A percentile compares a stretch with the other conserved stretches of the same genome.
Evolutionary conservation across 108 stramenopile genomes (phyloP).

Genomic region (Discostella stelligeroides): DNA sequence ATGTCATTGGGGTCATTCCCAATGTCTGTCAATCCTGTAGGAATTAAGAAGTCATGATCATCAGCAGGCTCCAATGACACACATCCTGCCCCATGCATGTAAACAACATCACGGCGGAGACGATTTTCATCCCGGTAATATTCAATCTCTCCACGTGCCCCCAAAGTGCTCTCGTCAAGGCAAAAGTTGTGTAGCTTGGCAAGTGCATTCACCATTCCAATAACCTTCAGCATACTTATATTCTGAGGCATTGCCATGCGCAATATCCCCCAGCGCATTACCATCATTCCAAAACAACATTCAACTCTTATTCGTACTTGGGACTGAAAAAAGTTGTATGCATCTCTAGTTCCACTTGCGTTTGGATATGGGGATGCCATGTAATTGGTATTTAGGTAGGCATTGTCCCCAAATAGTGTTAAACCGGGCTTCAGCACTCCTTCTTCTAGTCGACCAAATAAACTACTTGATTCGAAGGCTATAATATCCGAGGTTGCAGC

Average conservation of each 20-base stretch:
- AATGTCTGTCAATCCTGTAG: not conserved
- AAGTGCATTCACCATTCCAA: not conserved
- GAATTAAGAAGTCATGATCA: not conserved
- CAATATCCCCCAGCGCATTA: constrained; percentile 27
- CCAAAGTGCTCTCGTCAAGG: constrained; percentile 1
- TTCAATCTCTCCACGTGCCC: too few relatives aligned
- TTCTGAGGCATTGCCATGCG: constrained; percentile 16
- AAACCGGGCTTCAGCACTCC: constrained; percentile 19
- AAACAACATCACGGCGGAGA: too few relatives aligned
- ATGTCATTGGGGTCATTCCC: constrained; percentile 1
- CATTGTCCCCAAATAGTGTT: constrained; percentile 39
- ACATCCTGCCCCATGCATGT: not conserved
- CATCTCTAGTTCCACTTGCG: constrained; percentile 3
- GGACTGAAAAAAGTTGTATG: constrained; percentile 16
- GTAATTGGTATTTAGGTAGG: constrained; percentile 36
- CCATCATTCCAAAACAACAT: constrained; percentile 37
- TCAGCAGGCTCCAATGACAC: not conserved
- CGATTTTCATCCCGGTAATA: too few relatives aligned
- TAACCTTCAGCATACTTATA: constrained; percentile 4
- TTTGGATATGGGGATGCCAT: constrained; percentile 40
- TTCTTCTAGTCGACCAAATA: constrained; percentile 4
- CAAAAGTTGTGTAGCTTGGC: constrained; percentile 19
- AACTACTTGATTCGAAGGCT: constrained; percentile 18
- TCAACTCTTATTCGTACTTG: constrained; percentile 31
- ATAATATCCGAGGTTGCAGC: constrained; percentile 19